A percentile compares a stretch with the other conserved stretches of the same genome.
These are phyloP conservation scores for Gynandropsis gynandra DNA, from an alignment of 345 rosid genomes.

Conservation along the genomic window DNA sequence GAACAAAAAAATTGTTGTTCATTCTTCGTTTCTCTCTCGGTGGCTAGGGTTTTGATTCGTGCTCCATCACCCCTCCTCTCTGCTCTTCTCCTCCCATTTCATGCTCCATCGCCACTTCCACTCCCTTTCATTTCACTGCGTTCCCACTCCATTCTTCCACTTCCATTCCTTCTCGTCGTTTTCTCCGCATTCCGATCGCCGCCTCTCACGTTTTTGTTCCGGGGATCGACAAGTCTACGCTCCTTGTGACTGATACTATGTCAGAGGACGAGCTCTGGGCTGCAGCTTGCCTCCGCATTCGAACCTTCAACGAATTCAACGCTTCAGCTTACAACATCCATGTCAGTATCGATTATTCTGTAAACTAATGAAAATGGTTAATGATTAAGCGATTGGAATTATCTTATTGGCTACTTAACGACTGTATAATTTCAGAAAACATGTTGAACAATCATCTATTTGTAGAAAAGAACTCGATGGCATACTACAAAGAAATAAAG, in stretches of 20 bases:
- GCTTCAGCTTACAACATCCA: constrained; percentile 43
- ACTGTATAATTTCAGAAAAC: too few species aligned
- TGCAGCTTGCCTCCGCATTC: constrained; percentile 75
- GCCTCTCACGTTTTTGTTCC: constrained; percentile 33
- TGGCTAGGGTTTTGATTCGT: too few species aligned
- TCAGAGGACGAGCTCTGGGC: constrained; percentile 82
- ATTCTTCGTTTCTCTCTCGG: too few species aligned
- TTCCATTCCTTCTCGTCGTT: constrained; percentile 3
- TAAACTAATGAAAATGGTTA: too few species aligned
- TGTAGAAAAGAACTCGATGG: too few species aligned
- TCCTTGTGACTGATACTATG: constrained; percentile 46
- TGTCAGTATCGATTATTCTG: constrained; percentile 38
- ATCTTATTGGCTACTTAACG: too few species aligned
- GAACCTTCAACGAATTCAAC: constrained; percentile 52
- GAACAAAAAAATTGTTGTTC: too few species aligned
- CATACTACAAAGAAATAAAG: too few species aligned
- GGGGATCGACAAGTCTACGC: constrained; percentile 44
- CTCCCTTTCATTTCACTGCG: constrained; percentile 11
- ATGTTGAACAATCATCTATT: too few species aligned
- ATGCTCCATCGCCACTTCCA: constrained; percentile 5
- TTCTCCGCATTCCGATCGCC: constrained; percentile 16
- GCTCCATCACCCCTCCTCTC: too few species aligned
- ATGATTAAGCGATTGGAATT: too few species aligned
- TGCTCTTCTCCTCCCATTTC: constrained; percentile 29
- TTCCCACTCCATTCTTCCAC: constrained; percentile 11